A percentile compares a stretch with the other conserved stretches of the same genome.
phyloP scores from a whole-genome alignment of 2,329 filamentous ascomycete species.

The Clarireedia sp. region DNA sequence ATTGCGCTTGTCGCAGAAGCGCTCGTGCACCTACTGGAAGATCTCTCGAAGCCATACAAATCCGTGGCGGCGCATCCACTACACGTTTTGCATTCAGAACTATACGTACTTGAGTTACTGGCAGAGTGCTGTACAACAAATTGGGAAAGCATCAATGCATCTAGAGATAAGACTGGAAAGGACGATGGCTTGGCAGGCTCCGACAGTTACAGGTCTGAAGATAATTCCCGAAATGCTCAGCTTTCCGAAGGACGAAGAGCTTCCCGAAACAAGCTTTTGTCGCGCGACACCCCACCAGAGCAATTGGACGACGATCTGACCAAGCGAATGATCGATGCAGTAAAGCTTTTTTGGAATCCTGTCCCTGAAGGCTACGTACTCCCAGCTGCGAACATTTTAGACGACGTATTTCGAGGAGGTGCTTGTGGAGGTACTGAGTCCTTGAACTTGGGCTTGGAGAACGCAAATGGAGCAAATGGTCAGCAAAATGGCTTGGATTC shows the following conservation, averaged over 20 bases:
- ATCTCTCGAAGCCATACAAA: constrained; percentile 48
- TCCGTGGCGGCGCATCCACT: constrained; percentile 44
- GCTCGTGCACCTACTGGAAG: constrained; percentile 50
- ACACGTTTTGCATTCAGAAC: constrained; percentile 55
- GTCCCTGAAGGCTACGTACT: constrained; percentile 50
- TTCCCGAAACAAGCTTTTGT: constrained; percentile 20
- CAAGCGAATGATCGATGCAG: constrained; percentile 44
- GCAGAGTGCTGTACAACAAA: constrained; percentile 58
- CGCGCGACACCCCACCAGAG: constrained; percentile 21
- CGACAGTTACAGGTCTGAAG: constrained; percentile 13
- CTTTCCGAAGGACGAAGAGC: constrained; percentile 17
- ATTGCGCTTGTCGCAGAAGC: constrained; percentile 48
- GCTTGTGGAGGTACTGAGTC: constrained; percentile 6
- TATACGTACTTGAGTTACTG: constrained; percentile 54
- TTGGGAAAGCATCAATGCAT: constrained; percentile 41
- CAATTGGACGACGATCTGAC: constrained; percentile 44
- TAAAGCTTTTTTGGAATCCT: constrained; percentile 50
- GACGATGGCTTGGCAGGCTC: constrained; percentile 21
- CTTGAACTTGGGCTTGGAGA: constrained; percentile 8
- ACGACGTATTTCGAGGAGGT: constrained; percentile 33
- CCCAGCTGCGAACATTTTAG: constrained; percentile 49
- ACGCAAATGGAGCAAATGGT: constrained; percentile 21
- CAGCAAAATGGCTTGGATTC: constrained; percentile 23
- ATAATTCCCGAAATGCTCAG: constrained; percentile 4
- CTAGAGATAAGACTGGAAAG: constrained; percentile 17